Evolutionary conservation across 768 basidiomycete genomes (phyloP).

Genomic region (Neoboletus magnificus): DNA sequence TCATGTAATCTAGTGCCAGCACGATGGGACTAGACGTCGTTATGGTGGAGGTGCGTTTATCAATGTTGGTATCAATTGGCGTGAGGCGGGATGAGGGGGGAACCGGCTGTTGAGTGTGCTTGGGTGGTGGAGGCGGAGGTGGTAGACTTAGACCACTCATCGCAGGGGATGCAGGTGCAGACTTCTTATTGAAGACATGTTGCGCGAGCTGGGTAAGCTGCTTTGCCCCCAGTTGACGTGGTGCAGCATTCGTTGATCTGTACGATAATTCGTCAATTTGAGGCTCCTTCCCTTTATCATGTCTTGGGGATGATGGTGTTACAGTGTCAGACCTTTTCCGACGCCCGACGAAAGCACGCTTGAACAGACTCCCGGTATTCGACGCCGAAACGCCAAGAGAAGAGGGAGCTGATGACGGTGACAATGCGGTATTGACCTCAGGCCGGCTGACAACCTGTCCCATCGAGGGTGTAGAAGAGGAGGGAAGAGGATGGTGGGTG

Average conservation of each 20-base stretch:
- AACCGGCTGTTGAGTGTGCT: slow-evolving; percentile 24
- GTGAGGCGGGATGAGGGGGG: slow-evolving; percentile 24
- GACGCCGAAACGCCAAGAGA: slow-evolving; percentile 18
- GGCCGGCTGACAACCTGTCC: slow-evolving; percentile 36
- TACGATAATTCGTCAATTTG: slow-evolving; percentile 17
- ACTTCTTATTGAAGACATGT: slow-evolving; percentile 44
- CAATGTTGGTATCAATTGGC: slow-evolving; percentile 23
- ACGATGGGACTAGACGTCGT: slow-evolving; percentile 53
- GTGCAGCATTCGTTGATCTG: slow-evolving; percentile 7
- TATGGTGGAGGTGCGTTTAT: slow-evolving; percentile 50
- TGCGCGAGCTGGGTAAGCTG: slow-evolving; percentile 44
- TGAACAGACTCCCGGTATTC: slow-evolving; percentile 27
- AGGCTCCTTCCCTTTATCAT: slow-evolving; percentile 19
- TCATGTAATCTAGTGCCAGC: slow-evolving; percentile 55
- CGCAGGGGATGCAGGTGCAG: slow-evolving; percentile 31
- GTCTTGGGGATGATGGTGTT: slow-evolving; percentile 19
- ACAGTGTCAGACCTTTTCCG: slow-evolving; percentile 31
- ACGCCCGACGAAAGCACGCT: slow-evolving; percentile 32
- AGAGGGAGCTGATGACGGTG: slow-evolving; percentile 29
- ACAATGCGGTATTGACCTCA: slow-evolving; percentile 20
- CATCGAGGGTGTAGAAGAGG: slow-evolving; percentile 30
- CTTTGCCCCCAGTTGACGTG: slow-evolving; percentile 29
- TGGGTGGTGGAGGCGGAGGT: slow-evolving; percentile 39
- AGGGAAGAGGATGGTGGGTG: slow-evolving; percentile 21
- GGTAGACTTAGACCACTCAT: slow-evolving; percentile 30